Percentiles rank a stretch among this genome's conserved stretches.
These are phyloP conservation scores for Suillus fuscotomentosus DNA, from an alignment of 768 basidiomycete genomes.

Conservation along the genomic window DNA sequence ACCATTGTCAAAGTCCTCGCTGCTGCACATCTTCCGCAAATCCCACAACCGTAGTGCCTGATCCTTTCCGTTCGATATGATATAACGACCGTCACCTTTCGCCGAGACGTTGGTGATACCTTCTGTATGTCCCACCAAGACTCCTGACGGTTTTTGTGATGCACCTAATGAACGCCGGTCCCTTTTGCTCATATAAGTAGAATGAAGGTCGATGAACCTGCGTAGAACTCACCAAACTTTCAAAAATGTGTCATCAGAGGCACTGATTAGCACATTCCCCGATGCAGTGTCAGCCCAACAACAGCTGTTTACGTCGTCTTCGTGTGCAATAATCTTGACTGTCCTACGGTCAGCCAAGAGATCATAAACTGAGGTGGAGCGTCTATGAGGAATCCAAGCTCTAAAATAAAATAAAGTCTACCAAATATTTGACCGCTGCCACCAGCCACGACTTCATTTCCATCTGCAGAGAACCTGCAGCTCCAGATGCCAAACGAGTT, in stretches of 20 bases:
- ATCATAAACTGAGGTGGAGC: constrained; percentile 74
- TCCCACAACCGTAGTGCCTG: constrained; percentile 93
- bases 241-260: constrained; percentile 90
- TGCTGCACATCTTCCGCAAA: constrained; percentile 86
- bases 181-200: constrained; percentile 31
- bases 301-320: constrained; percentile 91
- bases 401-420: constrained; percentile 19
- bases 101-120: constrained; percentile 94
- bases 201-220: neutral
- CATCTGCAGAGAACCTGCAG: constrained; percentile 94
- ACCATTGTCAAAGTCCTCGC: constrained; percentile 61
- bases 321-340: constrained; percentile 84
- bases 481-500: constrained; percentile 83
- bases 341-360: constrained; percentile 75
- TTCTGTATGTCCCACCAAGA: constrained; percentile 93
- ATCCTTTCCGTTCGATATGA: constrained; percentile 96
- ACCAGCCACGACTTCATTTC: constrained; percentile 92
- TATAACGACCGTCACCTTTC: constrained; percentile 94
- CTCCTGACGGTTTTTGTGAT: constrained; percentile 79
- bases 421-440: constrained; percentile 82
- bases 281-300: constrained; percentile 94
- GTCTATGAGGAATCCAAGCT: constrained; percentile 5
- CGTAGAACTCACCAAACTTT: constrained; percentile 82
- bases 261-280: constrained; percentile 93
- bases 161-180: constrained; percentile 48